Evolutionary conservation across 345 rosid genomes (phyloP), one percentile per base, ranked within the genome.

Genomic region (Boechera divaricarpa): DNA sequence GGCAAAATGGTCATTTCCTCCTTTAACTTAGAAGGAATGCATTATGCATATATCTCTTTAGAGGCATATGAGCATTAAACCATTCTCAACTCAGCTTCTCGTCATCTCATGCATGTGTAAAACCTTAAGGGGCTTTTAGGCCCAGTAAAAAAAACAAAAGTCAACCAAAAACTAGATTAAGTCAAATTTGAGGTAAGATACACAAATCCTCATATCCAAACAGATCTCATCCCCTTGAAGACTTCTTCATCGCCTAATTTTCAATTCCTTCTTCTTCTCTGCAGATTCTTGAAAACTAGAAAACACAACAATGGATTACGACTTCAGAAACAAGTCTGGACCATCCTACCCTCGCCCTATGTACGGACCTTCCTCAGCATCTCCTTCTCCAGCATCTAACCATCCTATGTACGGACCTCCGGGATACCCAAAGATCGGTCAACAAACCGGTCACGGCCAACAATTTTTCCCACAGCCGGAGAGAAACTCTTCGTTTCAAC

Each of bases 381-480:
- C 89, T 12, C 16, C 84, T 3, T 38, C 85, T 1, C 67, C 55
- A 29, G 47, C 87, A 26, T 67, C 89, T 6, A 70, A 39, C 70
- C 83, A 75, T 33, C 81, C 85, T 51, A 83, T 86, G 85, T 84
- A 84, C 83, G 91, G 89, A 41, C 70, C 73, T 56, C 28, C 97
- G 8, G 69, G 82, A 44, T 94, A 92, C 67, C 98, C 98, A 1
- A 83, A 82, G 80, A 70, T 92, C 57, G 90, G 86, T 72, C 95
- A 89, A 75, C 80, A 76, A 70, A 66, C 36, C 70, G 67, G 71
- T 52, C 89, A 79, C 58, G 83, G 67, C 18, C 83, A 77, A 69
- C 16, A 73, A 47, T 54, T 73, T 3, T 79, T 69, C 62, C 84
- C 90, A 61, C 79, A 87, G 45, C 80, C 72, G 45, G 79, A 78